Conservation (phyloP, 768 basidiomycete species). For the Chalciporus chontae region DNA sequence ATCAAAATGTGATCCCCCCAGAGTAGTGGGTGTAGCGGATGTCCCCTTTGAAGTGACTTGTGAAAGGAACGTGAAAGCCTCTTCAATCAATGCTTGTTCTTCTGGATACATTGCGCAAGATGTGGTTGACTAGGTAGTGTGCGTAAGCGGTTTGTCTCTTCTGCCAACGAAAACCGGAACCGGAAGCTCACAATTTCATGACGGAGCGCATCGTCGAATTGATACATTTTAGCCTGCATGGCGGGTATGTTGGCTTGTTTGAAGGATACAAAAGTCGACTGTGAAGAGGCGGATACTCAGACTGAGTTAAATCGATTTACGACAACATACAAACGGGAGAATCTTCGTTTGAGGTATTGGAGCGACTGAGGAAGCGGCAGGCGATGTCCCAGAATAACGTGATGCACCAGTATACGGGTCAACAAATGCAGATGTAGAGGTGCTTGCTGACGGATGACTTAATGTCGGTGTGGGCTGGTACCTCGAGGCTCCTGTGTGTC, state of each 20-base stretch:
- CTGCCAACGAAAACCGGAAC: background rate
- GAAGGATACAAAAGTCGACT: conserved; percentile 73
- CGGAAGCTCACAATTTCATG: conserved; percentile 59
- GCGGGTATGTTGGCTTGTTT: conserved; percentile 79
- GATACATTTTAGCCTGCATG: conserved; percentile 74
- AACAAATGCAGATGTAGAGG: conserved; percentile 38
- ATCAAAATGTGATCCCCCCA: conserved; percentile 53
- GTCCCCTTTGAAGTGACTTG: conserved; percentile 41
- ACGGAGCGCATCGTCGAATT: conserved; percentile 67
- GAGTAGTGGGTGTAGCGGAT: conserved; percentile 25
- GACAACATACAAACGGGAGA: conserved; percentile 48
- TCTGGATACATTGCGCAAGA: conserved; percentile 68
- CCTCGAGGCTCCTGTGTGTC: conserved; percentile 52
- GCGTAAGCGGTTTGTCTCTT: background rate
- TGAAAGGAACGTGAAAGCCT: conserved; percentile 58
- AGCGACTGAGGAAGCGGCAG: conserved; percentile 29
- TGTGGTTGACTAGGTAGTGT: conserved; percentile 54
- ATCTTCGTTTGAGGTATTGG: conserved; percentile 36
- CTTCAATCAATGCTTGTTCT: conserved; percentile 55
- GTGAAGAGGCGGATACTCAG: conserved; percentile 1
- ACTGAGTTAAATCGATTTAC: background rate
- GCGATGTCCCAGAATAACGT: conserved; percentile 49
- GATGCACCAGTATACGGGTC: conserved; percentile 77
- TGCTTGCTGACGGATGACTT: conserved; percentile 28
- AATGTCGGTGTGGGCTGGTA: conserved; percentile 45